Percentiles rank a stretch among this genome's conserved stretches.
phyloP scores from a whole-genome alignment of 2,329 filamentous ascomycete species.

The Neurospora sp. region DNA sequence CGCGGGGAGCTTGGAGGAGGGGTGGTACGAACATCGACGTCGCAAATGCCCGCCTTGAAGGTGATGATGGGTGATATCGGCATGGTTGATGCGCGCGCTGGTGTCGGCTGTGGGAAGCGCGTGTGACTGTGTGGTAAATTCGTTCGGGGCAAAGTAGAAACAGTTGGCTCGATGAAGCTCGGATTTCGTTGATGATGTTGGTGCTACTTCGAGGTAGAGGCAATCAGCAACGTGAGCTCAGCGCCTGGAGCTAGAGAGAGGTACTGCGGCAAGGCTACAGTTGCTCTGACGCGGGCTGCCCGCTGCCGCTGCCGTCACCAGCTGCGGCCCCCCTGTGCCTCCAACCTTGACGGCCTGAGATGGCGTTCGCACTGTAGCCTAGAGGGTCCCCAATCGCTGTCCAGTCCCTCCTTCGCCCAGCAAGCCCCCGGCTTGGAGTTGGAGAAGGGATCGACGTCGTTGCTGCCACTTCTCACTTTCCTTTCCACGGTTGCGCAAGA shows the following conservation, averaged over 20 bases:
- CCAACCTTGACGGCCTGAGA: background rate
- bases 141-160: background rate
- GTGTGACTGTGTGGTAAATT: background rate
- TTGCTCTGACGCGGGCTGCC: background rate
- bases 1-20: background rate
- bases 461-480: background rate
- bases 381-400: background rate
- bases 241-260: background rate
- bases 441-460: background rate
- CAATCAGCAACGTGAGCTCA: background rate
- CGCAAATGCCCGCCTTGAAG: constrained; percentile 90
- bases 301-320: background rate
- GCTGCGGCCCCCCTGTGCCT: background rate
- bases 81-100: constrained; percentile 42
- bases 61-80: constrained; percentile 80
- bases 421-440: background rate
- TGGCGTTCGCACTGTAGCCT: background rate
- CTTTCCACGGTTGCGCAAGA: background rate
- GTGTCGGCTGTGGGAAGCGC: background rate
- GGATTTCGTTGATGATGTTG: background rate
- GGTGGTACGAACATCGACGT: constrained; percentile 59
- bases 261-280: background rate
- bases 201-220: background rate
- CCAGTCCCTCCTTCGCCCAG: background rate
- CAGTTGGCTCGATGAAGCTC: background rate